Conservation (phyloP, 345 rosid species). For the Boechera retrofracta region DNA sequence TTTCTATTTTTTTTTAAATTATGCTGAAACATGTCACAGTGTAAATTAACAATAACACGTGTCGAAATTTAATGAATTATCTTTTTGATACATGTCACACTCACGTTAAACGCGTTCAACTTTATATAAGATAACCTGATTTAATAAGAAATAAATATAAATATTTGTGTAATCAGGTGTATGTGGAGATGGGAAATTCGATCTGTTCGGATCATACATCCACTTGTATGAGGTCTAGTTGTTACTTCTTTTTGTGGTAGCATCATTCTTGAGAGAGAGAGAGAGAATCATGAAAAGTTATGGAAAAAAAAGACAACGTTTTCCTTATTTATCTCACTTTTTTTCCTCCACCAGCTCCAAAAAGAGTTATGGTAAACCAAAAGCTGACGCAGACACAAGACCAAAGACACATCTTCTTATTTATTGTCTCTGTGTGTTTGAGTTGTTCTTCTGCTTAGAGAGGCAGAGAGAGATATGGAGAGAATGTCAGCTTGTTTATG, state of each 20-base stretch:
- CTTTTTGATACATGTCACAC: too few relatives aligned
- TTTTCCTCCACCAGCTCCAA: conserved; percentile 18
- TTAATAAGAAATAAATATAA: too few relatives aligned
- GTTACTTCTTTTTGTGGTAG: conserved; percentile 23
- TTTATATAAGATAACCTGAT: too few relatives aligned
- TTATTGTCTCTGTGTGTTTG: not conserved
- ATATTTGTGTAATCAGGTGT: not conserved
- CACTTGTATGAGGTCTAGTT: not conserved
- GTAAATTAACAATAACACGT: too few relatives aligned
- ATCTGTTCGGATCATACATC: conserved; percentile 6
- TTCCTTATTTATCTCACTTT: conserved; percentile 16
- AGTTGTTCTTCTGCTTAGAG: conserved; percentile 19
- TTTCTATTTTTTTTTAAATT: too few relatives aligned
- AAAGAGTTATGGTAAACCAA: conserved; percentile 35
- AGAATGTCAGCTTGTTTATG: conserved; percentile 27
- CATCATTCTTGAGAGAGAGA: conserved; percentile 24
- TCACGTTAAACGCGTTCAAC: too few relatives aligned
- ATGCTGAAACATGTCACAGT: too few relatives aligned
- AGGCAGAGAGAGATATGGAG: conserved; percentile 16
- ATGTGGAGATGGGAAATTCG: not conserved
- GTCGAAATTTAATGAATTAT: too few relatives aligned
- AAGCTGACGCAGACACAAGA: conserved; percentile 21
- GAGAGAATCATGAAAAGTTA: conserved; percentile 22
- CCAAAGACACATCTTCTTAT: conserved; percentile 16
- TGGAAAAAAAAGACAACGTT: conserved; percentile 21